Evolutionary conservation across 306 rosid species (phyloP), one percentile per base, ranked within the genome.

Genomic region (Citrullus mucosospermus): DNA sequence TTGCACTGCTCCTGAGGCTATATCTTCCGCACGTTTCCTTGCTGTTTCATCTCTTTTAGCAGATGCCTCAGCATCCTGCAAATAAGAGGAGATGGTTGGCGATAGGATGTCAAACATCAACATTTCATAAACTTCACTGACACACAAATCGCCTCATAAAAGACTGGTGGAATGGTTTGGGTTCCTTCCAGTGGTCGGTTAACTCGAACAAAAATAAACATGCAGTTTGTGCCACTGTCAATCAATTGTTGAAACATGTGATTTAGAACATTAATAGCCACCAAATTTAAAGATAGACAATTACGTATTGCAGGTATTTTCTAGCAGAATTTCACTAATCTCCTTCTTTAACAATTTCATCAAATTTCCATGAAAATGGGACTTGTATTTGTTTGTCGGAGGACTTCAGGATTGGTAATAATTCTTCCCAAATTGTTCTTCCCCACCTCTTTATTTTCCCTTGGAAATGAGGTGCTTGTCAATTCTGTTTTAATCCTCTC

Each of bases 11-110:
- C 98, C 97, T 3, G 90, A 78, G 8, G 91, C 92, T 53, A 95
- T 85, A 85, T 92, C 97, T 84, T 92, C 98, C 0, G 85, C 90
- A 3, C 93, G 93, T 76, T 92, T 91, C 87, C 91, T 87, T 2
- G 87, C 90, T 28, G 87, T 85, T 79, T 95, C 97, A n/a, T 89
- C 89, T 87, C 88, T 85, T 78, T 83, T 85, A 43, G 93, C 87
- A 53, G 92, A 87, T 74, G 81, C 88, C 84, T 85, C 96, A 53
- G 84, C 89, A 68, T 92, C 97, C 98, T 92, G 85, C 67, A 81
- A 82, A 81, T 39, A 70, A 46, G 38, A 25, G 48, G 1, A 25
- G 43, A 22, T 25, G 18, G 59, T 50, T 72, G 20, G 25, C 4
- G 43, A 71, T 51, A 73, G 50, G 55, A 73, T 73, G 46, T 51